Conservation (phyloP, 2,329 filamentous ascomycete species). For the Xylaria sp. region DNA sequence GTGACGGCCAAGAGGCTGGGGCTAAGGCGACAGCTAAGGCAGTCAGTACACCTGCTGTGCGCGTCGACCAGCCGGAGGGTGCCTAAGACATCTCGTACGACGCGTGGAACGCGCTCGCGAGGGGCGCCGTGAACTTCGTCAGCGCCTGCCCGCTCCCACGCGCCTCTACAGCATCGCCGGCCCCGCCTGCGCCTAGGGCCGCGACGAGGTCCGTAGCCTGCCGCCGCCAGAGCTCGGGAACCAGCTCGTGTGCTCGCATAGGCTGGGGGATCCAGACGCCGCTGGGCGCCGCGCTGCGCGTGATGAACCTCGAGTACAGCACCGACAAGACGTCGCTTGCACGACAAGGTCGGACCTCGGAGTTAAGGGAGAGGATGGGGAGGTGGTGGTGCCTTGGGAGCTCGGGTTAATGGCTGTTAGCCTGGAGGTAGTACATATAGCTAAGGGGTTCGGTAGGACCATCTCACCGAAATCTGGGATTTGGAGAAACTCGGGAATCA, state of each 20-base stretch:
- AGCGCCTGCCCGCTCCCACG: conserved; percentile 45
- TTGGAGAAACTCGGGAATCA: too few relatives aligned
- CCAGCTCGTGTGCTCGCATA: conserved; percentile 48
- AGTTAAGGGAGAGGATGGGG: neutral
- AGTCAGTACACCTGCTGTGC: conserved; percentile 61
- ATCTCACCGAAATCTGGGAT: too few relatives aligned
- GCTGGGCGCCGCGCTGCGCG: conserved; percentile 43
- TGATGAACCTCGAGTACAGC: conserved; percentile 52
- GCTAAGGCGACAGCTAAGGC: too few relatives aligned
- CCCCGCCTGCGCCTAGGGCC: conserved; percentile 48
- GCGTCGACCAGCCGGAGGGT: conserved; percentile 58
- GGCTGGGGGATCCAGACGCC: conserved; percentile 42
- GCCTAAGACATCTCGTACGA: conserved; percentile 64
- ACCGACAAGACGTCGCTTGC: conserved; percentile 39
- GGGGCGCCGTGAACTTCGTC: conserved; percentile 58
- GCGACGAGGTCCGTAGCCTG: conserved; percentile 50
- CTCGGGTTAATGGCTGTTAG: too few relatives aligned
- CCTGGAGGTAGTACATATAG: too few relatives aligned
- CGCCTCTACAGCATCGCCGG: conserved; percentile 57
- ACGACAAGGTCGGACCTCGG: neutral
- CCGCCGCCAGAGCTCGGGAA: conserved; percentile 47
- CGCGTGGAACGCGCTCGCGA: conserved; percentile 62
- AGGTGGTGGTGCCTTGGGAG: too few relatives aligned
- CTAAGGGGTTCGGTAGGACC: too few relatives aligned
- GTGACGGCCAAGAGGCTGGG: conserved; percentile 52